A percentile compares a stretch with the other conserved stretches of the same genome.
phyloP scores from a whole-genome alignment of 495 filamentous ascomycete species.

The Aspergillus egyptiacus region DNA sequence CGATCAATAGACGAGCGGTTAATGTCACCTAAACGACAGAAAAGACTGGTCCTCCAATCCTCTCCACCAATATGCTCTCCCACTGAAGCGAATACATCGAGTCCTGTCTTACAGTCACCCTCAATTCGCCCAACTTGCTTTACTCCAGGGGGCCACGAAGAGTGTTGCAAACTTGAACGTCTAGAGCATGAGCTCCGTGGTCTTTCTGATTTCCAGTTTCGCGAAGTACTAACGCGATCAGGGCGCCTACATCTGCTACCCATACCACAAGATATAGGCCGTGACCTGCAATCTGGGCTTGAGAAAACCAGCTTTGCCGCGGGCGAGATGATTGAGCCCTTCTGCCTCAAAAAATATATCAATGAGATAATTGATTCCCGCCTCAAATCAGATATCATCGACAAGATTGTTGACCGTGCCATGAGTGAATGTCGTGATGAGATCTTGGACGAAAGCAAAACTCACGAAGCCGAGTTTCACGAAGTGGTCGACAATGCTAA shows the following conservation, averaged over 20 bases:
- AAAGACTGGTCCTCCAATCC: constrained; percentile 16
- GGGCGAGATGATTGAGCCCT: constrained; percentile 12
- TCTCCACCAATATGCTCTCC: constrained; percentile 15
- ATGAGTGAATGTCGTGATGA: constrained; percentile 16
- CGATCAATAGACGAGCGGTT: too few relatives aligned
- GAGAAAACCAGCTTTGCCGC: constrained; percentile 9
- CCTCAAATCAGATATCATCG: constrained; percentile 15
- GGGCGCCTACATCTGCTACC: constrained; percentile 18
- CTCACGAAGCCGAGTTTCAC: constrained; percentile 14
- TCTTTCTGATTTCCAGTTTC: constrained; percentile 14
- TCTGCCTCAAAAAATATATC: constrained; percentile 15
- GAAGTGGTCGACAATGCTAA: constrained; percentile 18
- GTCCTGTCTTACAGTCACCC: constrained; percentile 16
- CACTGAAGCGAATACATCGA: constrained; percentile 19
- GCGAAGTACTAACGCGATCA: constrained; percentile 14
- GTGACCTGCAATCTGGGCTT: constrained; percentile 5
- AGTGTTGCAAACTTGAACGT: constrained; percentile 11
- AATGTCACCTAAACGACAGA: constrained; percentile 16
- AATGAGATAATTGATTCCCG: constrained; percentile 15
- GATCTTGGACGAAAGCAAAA: constrained; percentile 14
- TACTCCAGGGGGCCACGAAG: constrained; percentile 11
- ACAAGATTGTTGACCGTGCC: constrained; percentile 11
- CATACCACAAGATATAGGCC: constrained; percentile 13
- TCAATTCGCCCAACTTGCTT: constrained; percentile 18
- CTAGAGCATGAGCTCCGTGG: constrained; percentile 16